These are phyloP conservation scores for Pythium periplocum DNA, from an alignment of 352 stramenopile species.

Conservation along the genomic window DNA sequence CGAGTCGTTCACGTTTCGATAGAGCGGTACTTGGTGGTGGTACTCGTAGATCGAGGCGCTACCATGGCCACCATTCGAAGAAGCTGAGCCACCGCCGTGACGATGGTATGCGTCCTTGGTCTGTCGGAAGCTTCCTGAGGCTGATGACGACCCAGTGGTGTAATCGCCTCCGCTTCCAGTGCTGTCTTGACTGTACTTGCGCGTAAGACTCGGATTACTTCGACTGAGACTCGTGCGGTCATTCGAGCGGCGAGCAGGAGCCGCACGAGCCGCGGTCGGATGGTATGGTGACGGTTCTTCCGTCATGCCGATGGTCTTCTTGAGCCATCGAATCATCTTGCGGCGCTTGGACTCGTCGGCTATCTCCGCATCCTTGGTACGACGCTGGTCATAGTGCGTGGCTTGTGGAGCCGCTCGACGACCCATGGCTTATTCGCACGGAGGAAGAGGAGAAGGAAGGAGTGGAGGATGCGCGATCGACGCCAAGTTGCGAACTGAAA, in stretches of 20 bases:
- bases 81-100: too few relatives aligned
- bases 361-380: conserved; percentile 3
- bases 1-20: not conserved
- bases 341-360: conserved; percentile 15
- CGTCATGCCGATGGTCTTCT: conserved; percentile 17
- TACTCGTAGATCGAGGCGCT: conserved; percentile 16
- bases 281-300: conserved; percentile 4
- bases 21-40: conserved; percentile 15
- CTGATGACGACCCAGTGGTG: not conserved
- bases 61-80: too few relatives aligned
- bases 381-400: not conserved
- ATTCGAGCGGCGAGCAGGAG: not conserved
- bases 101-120: not conserved
- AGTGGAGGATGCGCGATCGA: not conserved
- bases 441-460: too few relatives aligned
- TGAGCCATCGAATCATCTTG: conserved; percentile 23
- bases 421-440: not conserved
- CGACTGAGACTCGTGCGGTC: conserved; percentile 1
- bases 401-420: not conserved
- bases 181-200: conserved; percentile 9
- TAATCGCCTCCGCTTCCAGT: conserved; percentile 1
- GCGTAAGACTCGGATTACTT: not conserved
- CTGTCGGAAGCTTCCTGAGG: not conserved
- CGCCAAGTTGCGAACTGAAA: conserved; percentile 1
- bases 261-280: not conserved